Conservation (phyloP, 2,329 filamentous ascomycete species). For the Drechslerella stenobrocha region DNA sequence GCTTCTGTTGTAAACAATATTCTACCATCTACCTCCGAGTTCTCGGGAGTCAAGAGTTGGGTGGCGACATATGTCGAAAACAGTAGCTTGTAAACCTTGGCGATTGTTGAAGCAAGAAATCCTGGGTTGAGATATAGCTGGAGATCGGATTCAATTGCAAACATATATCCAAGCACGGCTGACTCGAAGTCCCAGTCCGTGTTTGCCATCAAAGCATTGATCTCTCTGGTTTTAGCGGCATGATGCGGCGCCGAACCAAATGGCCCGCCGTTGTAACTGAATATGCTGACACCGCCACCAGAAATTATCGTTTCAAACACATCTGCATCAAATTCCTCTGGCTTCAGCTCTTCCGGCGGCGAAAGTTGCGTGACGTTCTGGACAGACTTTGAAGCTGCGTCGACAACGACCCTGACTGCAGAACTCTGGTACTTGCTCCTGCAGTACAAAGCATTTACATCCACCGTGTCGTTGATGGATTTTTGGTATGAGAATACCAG, state of each 20-base stretch:
- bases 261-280: background rate
- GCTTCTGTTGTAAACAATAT: constrained; percentile 53
- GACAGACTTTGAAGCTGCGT: constrained; percentile 25
- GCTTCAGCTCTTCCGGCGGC: background rate
- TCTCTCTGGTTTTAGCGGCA: background rate
- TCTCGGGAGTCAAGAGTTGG: constrained; percentile 19
- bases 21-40: constrained; percentile 37
- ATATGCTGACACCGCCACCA: constrained; percentile 6
- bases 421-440: constrained; percentile 29
- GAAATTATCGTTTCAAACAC: constrained; percentile 30
- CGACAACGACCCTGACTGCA: constrained; percentile 37
- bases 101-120: constrained; percentile 25
- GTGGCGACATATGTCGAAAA: constrained; percentile 32
- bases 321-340: constrained; percentile 17
- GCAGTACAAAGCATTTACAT: constrained; percentile 35
- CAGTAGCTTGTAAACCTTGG: constrained; percentile 44
- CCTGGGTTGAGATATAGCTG: constrained; percentile 23
- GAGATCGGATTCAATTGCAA: constrained; percentile 35
- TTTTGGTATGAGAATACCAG: constrained; percentile 29
- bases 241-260: constrained; percentile 12
- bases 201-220: constrained; percentile 23
- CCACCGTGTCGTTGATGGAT: constrained; percentile 15
- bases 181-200: constrained; percentile 29
- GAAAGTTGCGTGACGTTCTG: constrained; percentile 30
- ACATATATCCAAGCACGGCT: constrained; percentile 22